Conservation (phyloP, 768 basidiomycete species). For the Daedaleopsis sinensis region DNA sequence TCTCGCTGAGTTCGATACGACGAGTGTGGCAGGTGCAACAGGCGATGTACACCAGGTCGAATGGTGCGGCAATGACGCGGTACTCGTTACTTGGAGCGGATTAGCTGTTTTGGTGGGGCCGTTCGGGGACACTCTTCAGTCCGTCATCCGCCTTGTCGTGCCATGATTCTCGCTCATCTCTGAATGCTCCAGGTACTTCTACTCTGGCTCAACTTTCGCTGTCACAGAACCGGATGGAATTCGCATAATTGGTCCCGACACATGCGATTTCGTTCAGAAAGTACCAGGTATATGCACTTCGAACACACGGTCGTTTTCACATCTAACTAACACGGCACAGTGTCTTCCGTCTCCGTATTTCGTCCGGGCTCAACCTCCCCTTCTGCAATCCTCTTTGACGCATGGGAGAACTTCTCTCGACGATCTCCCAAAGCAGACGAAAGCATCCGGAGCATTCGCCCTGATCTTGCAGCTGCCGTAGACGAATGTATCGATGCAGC, state of each 20-base stretch:
- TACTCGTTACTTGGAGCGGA: constrained; percentile 82
- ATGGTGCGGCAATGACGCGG: constrained; percentile 98
- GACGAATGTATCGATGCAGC: constrained; percentile 95
- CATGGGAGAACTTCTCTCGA: constrained; percentile 83
- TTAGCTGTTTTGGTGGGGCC: constrained; percentile 89
- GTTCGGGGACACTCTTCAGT: constrained; percentile 85
- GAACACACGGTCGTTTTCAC: neutral
- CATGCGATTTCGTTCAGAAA: constrained; percentile 90
- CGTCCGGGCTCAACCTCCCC: constrained; percentile 91
- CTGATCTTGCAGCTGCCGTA: constrained; percentile 84
- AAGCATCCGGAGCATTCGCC: constrained; percentile 83
- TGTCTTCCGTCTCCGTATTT: constrained; percentile 81
- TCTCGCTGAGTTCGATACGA: constrained; percentile 85
- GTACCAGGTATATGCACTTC: constrained; percentile 69
- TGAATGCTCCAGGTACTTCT: constrained; percentile 63
- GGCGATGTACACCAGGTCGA: constrained; percentile 72
- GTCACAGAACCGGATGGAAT: constrained; percentile 91
- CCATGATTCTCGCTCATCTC: constrained; percentile 6
- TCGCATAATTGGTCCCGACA: constrained; percentile 76
- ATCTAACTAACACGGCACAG: constrained; percentile 38
- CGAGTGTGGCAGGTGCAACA: constrained; percentile 51
- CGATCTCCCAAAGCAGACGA: constrained; percentile 94
- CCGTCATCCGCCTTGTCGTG: constrained; percentile 31
- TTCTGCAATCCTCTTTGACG: constrained; percentile 90
- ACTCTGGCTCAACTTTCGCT: constrained; percentile 73